A percentile compares a stretch with the other conserved stretches of the same genome.
Evolutionary conservation across 2,329 filamentous ascomycete genomes (phyloP).

Genomic region (Paecilomyces sp.): DNA sequence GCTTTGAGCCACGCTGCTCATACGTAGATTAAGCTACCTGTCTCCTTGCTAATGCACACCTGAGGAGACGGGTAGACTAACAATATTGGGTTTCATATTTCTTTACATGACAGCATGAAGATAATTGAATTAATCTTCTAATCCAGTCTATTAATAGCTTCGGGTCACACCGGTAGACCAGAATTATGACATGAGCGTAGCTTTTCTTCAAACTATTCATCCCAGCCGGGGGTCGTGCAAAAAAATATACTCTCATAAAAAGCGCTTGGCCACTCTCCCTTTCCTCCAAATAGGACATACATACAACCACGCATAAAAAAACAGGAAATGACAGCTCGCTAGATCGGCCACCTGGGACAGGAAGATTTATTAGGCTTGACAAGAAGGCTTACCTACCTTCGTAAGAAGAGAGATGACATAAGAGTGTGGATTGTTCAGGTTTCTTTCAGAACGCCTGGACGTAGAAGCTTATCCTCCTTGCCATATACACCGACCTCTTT

Average conservation of each 20-base stretch:
- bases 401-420: neutral
- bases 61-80: too few species aligned
- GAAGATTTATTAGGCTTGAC: neutral
- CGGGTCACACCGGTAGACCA: neutral
- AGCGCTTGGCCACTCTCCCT: too few species aligned
- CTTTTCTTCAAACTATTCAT: neutral
- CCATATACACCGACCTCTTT: constrained; percentile 37
- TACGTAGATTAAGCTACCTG: too few species aligned
- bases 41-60: too few species aligned
- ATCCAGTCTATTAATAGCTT: neutral
- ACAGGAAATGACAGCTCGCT: neutral
- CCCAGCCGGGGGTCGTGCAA: neutral
- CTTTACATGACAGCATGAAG: neutral
- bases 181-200: neutral
- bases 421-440: constrained; percentile 5
- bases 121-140: neutral
- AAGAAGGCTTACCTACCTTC: neutral
- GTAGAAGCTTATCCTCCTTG: constrained; percentile 34
- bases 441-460: constrained; percentile 30
- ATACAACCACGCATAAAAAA: neutral
- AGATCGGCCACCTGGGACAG: neutral
- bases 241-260: neutral
- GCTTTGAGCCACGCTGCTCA: too few species aligned
- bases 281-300: neutral
- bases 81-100: too few species aligned